These are phyloP conservation scores for Botryotinia calthae DNA, from an alignment of 2,329 filamentous ascomycete genomes.

Conservation along the genomic window DNA sequence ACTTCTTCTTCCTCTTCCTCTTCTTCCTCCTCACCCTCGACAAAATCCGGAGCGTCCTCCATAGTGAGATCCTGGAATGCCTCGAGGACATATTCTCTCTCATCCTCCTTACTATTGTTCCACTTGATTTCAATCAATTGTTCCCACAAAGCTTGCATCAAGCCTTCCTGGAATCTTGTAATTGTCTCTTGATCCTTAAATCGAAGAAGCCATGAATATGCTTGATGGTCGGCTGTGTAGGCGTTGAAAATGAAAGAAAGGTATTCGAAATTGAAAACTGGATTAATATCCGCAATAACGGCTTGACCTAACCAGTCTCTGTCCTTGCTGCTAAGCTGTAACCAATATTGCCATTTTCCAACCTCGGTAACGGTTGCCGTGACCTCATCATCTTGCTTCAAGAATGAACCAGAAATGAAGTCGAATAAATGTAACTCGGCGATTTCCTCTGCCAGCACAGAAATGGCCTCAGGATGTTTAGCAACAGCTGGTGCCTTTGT, in stretches of 20 bases:
- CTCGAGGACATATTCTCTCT: conserved; percentile 91
- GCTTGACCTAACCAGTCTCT: conserved; percentile 84
- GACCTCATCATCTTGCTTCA: conserved; percentile 55
- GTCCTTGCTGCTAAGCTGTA: conserved; percentile 75
- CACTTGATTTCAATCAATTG: conserved; percentile 93
- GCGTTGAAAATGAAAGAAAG: conserved; percentile 99
- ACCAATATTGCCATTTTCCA: conserved; percentile 92
- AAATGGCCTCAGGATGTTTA: conserved; percentile 63
- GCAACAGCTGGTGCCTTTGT: conserved; percentile 60
- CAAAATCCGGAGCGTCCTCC: conserved; percentile 67
- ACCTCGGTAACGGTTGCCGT: conserved; percentile 79
- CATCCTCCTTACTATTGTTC: conserved; percentile 86
- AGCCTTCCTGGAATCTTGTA: conserved; percentile 85
- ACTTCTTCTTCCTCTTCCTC: conserved; percentile 51
- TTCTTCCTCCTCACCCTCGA: conserved; percentile 44
- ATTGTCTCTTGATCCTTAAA: conserved; percentile 81
- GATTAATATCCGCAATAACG: conserved; percentile 88
- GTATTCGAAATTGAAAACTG: conserved; percentile 98
- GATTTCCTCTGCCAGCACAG: conserved; percentile 70
- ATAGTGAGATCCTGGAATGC: conserved; percentile 93
- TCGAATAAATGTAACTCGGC: conserved; percentile 94
- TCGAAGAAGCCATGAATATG: conserved; percentile 91
- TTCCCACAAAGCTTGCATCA: conserved; percentile 97
- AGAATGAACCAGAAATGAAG: conserved; percentile 80
- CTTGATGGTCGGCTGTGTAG: conserved; percentile 81